Base-by-base conservation (phyloP, 148 eudicot species). In the Hydrangea macrophylla region DNA sequence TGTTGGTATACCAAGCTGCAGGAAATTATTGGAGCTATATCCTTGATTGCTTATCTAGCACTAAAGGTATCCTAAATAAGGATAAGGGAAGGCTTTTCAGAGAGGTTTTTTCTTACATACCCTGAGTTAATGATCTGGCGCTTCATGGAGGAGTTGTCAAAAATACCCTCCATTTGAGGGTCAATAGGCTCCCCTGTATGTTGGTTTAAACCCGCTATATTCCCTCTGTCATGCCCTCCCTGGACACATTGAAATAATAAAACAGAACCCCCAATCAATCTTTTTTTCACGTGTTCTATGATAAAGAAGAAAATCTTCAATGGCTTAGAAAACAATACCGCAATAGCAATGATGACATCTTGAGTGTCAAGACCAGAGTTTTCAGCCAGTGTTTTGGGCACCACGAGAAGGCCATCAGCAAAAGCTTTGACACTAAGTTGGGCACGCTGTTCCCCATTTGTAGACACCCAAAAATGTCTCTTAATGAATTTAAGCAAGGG, bases 91-190 rank as follows among this genome's bases (percentile, higher is more conserved):
- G 24, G 30, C 25, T 37, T 20, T 2, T 17, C 7, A 26, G 17
- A 63, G 1, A 37, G n/a, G 27, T 48, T 22, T 44, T 23, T 44
- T 30, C 26, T 27, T 22, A 64, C 81, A 40, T 85, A 93, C 98
- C 92, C 98, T 37, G 98, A 88, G 79, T 91, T 93, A 15, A 90
- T 75, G 58, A 93, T 84, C 74, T 90, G 96, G 64, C 96, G 95
- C 79, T 90, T 93, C 25, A 93, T 96, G 1, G 95, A 79, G 81
- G 88, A 93, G 53, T 93, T 93, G 81, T 93, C 98, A 37, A 88
- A 93, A 60, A 93, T 93, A 62, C 98, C 96, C 90, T 93, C 98
- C 95, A 90, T 90, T 62, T 88, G 84, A 27, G 98, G 98, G 69
- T 90, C 96, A 53, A 93, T 84, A 18, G 92, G 94, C 70, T 90